phyloP scores from a whole-genome alignment of 306 rosid genomes.

The Vicia faba region DNA sequence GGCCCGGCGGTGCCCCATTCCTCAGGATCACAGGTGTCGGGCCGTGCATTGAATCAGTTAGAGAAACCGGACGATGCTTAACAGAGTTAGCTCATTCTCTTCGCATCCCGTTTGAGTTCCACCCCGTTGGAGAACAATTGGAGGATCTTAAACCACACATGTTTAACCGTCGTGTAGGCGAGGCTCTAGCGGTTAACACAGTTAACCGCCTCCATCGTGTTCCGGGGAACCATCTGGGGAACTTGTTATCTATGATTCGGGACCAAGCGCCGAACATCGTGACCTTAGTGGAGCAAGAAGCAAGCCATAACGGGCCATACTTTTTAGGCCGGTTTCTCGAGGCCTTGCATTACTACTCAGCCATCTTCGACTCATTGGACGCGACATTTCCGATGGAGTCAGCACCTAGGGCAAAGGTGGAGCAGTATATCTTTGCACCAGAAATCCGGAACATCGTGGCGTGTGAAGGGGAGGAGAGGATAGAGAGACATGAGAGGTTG shows the following conservation, averaged over 20 bases:
- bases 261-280: slow-evolving; percentile 87
- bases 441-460: slow-evolving; percentile 92
- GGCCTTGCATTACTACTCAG: slow-evolving; percentile 80
- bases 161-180: slow-evolving; percentile 82
- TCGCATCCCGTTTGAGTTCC: slow-evolving; percentile 84
- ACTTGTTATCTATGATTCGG: slow-evolving; percentile 61
- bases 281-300: slow-evolving; percentile 83
- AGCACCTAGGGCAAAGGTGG: slow-evolving; percentile 85
- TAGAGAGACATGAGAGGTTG: slow-evolving; percentile 82
- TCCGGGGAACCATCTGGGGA: slow-evolving; percentile 53
- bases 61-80: slow-evolving; percentile 71
- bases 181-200: slow-evolving; percentile 73
- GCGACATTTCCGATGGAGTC: slow-evolving; percentile 85
- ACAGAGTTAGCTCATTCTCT: slow-evolving; percentile 74
- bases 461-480: slow-evolving; percentile 70
- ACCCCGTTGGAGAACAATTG: slow-evolving; percentile 69
- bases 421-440: slow-evolving; percentile 83
- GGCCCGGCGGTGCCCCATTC: slow-evolving; percentile 59
- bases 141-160: slow-evolving; percentile 76
- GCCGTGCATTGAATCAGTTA: slow-evolving; percentile 48
- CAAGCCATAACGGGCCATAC: slow-evolving; percentile 88
- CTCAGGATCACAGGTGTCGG: slow-evolving; percentile 75
- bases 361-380: slow-evolving; percentile 83
- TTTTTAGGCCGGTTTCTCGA: slow-evolving; percentile 80
- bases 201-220: slow-evolving; percentile 84